phyloP scores from a whole-genome alignment of 176 grass and related monocot genomes.

The Leersia perrieri region DNA sequence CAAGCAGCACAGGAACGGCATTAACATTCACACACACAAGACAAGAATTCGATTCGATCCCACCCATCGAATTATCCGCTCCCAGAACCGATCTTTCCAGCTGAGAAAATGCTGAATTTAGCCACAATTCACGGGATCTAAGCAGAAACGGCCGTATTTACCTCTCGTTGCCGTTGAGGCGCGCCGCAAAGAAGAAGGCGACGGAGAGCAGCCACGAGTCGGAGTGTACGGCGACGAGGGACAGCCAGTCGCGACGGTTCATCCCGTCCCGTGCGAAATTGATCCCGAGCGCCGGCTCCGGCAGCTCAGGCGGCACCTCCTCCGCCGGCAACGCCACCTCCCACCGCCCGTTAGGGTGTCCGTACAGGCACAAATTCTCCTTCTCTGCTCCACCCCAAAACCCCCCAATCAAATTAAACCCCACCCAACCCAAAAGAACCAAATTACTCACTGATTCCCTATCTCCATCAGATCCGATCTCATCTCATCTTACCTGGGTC shows the following conservation, averaged over 20 bases:
- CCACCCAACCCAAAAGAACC: background rate
- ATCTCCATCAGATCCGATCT: conserved; percentile 26
- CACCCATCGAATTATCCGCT: background rate
- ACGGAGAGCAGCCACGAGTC: conserved; percentile 58
- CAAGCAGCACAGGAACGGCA: conserved; percentile 1
- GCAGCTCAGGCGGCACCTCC: conserved; percentile 60
- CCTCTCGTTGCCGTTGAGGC: conserved; percentile 57
- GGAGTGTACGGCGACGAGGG: conserved; percentile 57
- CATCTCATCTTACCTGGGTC: conserved; percentile 41
- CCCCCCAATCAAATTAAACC: background rate
- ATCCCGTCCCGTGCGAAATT: conserved; percentile 67
- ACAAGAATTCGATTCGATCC: conserved; percentile 1
- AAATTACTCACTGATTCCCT: background rate
- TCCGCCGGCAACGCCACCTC: conserved; percentile 54
- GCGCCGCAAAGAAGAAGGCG: conserved; percentile 51
- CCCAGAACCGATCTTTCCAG: background rate
- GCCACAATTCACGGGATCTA: background rate
- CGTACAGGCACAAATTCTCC: conserved; percentile 65
- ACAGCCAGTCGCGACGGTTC: conserved; percentile 54
- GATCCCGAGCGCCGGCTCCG: conserved; percentile 57
- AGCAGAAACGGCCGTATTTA: background rate
- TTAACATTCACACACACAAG: background rate
- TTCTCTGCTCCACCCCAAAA: conserved; percentile 26
- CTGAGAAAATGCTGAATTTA: background rate
- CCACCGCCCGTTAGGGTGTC: conserved; percentile 40